Evolutionary conservation across 192 early-diverging fungal species (phyloP).

Genomic region (Coemansia sp.): DNA sequence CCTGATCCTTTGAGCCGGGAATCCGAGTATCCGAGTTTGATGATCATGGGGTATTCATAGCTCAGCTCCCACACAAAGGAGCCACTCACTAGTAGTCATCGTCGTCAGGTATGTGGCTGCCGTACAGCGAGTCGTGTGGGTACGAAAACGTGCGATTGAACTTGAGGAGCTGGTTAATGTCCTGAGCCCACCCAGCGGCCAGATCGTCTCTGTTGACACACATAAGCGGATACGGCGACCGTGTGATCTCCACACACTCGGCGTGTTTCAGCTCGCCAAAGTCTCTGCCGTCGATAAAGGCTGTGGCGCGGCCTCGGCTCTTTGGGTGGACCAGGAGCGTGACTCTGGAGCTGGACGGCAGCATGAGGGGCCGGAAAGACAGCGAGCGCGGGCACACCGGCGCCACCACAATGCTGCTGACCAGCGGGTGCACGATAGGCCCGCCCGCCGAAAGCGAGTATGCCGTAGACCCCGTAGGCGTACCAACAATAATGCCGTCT

Average conservation of each 20-base stretch:
- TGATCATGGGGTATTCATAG: not conserved
- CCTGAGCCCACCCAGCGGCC: conserved; percentile 73
- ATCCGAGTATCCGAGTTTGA: not conserved
- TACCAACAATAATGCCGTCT: conserved; percentile 68
- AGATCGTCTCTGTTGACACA: conserved; percentile 68
- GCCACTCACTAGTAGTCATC: not conserved
- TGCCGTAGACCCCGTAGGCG: conserved; percentile 91
- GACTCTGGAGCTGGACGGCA: conserved; percentile 68
- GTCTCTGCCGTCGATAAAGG: conserved; percentile 76
- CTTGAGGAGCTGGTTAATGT: conserved; percentile 81
- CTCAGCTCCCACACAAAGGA: too few relatives aligned
- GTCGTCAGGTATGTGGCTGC: conserved; percentile 7
- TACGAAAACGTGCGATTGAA: conserved; percentile 74
- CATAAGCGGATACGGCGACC: conserved; percentile 74
- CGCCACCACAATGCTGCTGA: conserved; percentile 70
- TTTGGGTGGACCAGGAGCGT: conserved; percentile 57
- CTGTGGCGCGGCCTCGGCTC: conserved; percentile 65
- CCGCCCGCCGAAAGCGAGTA: conserved; percentile 86
- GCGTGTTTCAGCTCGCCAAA: conserved; percentile 65
- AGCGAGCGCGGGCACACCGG: conserved; percentile 83
- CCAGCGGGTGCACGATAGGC: conserved; percentile 77
- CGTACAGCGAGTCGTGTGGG: conserved; percentile 41
- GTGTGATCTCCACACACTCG: conserved; percentile 55
- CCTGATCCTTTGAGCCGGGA: not conserved
- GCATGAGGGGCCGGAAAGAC: conserved; percentile 77